These are phyloP conservation scores for Xylaria digitata DNA, from an alignment of 2,329 filamentous ascomycete genomes.

Conservation along the genomic window DNA sequence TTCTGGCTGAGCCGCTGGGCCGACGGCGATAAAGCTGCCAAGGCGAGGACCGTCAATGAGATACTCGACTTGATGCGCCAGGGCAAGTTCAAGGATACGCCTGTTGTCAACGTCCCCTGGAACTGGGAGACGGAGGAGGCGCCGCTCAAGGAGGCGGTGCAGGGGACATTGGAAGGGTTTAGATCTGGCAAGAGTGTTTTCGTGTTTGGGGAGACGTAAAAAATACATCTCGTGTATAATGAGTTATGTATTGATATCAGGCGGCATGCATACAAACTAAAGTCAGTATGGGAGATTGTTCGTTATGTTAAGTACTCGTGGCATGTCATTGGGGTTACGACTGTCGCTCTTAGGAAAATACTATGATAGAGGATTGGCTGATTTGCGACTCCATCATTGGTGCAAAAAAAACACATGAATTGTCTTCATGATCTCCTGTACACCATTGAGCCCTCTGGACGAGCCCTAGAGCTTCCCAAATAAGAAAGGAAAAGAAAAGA, in stretches of 20 bases:
- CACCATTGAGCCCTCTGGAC: conserved; percentile 16
- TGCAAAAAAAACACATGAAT: conserved; percentile 7
- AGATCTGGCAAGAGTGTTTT: conserved; percentile 91
- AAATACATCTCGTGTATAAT: background rate
- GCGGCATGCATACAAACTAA: background rate
- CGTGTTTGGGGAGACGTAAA: conserved; percentile 74
- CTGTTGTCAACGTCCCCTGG: conserved; percentile 86
- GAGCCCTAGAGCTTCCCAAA: conserved; percentile 8
- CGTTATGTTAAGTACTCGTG: background rate
- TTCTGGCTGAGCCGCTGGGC: conserved; percentile 97
- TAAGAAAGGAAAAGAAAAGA: background rate
- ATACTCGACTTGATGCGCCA: conserved; percentile 79
- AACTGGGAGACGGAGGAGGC: conserved; percentile 80
- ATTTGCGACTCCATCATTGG: background rate
- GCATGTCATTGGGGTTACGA: background rate
- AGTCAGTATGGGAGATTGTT: background rate
- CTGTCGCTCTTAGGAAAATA: background rate
- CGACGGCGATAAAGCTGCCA: conserved; percentile 76
- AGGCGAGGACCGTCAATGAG: conserved; percentile 84
- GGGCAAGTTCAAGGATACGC: conserved; percentile 84
- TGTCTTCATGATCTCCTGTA: conserved; percentile 23
- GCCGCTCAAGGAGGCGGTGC: conserved; percentile 77
- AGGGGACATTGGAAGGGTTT: conserved; percentile 85
- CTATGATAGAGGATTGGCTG: background rate
- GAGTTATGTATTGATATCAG: conserved; percentile 9